Conservation (phyloP, 2,329 filamentous ascomycete genomes). For the Aspergillus sclerotialis region DNA sequence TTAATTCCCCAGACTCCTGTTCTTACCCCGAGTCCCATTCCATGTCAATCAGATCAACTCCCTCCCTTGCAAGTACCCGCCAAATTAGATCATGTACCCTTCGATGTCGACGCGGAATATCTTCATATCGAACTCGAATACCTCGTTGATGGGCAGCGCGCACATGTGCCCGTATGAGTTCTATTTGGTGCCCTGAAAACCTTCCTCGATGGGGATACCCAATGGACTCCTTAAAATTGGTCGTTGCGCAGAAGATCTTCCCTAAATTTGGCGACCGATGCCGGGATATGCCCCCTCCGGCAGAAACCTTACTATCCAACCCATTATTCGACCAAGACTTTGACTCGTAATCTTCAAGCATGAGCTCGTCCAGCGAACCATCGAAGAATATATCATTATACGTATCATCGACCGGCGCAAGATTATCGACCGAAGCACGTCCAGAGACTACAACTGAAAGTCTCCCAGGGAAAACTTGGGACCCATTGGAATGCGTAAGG, state of each 20-base stretch:
- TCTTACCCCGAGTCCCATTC: conserved; percentile 3
- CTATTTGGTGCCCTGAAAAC: conserved; percentile 12
- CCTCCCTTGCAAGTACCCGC: conserved; percentile 10
- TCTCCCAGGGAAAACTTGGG: conserved; percentile 11
- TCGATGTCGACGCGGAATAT: conserved; percentile 5
- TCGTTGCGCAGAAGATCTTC: conserved; percentile 6
- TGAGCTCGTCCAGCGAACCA: conserved; percentile 7
- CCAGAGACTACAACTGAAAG: conserved; percentile 19
- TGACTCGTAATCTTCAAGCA: conserved; percentile 7
- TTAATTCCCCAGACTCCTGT: conserved; percentile 3
- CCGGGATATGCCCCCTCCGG: too few species aligned
- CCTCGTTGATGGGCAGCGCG: conserved; percentile 11
- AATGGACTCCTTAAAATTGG: conserved; percentile 8
- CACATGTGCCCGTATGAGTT: conserved; percentile 11
- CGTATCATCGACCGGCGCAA: not conserved
- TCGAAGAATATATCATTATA: conserved; percentile 9
- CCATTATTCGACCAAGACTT: conserved; percentile 4
- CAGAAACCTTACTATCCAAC: too few species aligned
- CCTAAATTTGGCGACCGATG: too few species aligned
- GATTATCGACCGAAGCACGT: not conserved
- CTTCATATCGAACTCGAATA: conserved; percentile 8
- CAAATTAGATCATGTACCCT: conserved; percentile 7
- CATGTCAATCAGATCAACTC: conserved; percentile 14
- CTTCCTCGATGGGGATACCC: conserved; percentile 10
- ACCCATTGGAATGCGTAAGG: conserved; percentile 17